Percentiles rank a stretch among this genome's conserved stretches.
Conservation (phyloP, 164 flowering plant genomes). For the Santalum album region DNA sequence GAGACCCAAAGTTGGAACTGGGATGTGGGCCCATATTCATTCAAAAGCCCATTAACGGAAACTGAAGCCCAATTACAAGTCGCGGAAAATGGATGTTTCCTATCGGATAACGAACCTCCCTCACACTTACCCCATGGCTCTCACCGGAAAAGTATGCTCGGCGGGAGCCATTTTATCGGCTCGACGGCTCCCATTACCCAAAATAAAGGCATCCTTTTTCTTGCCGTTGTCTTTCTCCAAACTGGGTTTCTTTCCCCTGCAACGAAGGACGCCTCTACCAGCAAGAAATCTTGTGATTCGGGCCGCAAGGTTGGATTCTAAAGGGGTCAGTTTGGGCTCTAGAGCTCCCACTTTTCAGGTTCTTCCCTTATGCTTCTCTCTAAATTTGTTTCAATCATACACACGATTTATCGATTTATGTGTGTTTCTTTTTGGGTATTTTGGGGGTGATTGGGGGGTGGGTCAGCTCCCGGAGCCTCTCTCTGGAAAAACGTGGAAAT, state of each 20-base stretch:
- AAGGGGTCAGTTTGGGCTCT: conserved; percentile 55
- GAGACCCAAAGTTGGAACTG: too few species aligned
- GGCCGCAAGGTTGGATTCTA: conserved; percentile 70
- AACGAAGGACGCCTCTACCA: conserved; percentile 9
- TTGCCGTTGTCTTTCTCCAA: conserved; percentile 11
- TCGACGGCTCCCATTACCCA: conserved; percentile 10
- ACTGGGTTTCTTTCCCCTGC: conserved; percentile 20
- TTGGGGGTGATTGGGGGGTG: background rate
- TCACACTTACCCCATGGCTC: background rate
- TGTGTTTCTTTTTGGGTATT: background rate
- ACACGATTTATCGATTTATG: background rate
- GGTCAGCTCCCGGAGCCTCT: conserved; percentile 77
- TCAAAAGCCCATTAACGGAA: too few species aligned
- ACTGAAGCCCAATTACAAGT: too few species aligned
- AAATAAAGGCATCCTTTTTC: background rate
- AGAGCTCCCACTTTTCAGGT: conserved; percentile 84
- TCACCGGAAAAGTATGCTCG: background rate
- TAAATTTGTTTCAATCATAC: background rate
- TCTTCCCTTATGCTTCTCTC: background rate
- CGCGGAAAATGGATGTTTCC: too few species aligned
- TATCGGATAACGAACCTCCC: too few species aligned
- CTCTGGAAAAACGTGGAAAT: conserved; percentile 76
- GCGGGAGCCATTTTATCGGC: conserved; percentile 7
- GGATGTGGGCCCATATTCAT: too few species aligned
- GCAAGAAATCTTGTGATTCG: conserved; percentile 33